A percentile compares a stretch with the other conserved stretches of the same genome.
phyloP scores from a whole-genome alignment of 108 stramenopile species.

The Pseudonitzschia multiseries region DNA sequence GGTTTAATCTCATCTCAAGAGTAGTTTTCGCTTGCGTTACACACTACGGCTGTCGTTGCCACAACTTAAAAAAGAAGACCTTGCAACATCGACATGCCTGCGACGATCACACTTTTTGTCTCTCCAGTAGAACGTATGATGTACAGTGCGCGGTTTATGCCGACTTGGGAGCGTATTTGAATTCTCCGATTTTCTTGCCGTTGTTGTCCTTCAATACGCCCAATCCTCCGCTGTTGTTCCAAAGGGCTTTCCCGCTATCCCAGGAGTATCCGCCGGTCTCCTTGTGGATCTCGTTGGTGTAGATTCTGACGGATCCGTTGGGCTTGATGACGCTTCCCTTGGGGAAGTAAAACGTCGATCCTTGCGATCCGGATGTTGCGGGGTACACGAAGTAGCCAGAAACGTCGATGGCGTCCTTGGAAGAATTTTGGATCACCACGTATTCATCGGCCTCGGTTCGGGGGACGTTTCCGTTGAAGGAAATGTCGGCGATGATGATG shows the following conservation, averaged over 20 bases:
- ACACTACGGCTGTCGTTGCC: no score
- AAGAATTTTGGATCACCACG: slow-evolving; percentile 31
- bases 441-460: slow-evolving; percentile 40
- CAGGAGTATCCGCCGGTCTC: slow-evolving; percentile 41
- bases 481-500: slow-evolving; percentile 27
- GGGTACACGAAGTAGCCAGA: slow-evolving; percentile 40
- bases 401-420: slow-evolving; percentile 28
- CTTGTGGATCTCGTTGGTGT: slow-evolving; percentile 48
- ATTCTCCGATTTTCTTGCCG: slow-evolving; percentile 38
- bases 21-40: no score
- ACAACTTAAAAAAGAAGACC: no score
- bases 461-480: slow-evolving; percentile 34
- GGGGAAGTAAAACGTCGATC: slow-evolving; percentile 41
- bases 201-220: slow-evolving; percentile 34
- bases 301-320: slow-evolving; percentile 25
- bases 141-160: background rate
- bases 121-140: no score
- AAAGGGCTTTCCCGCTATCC: slow-evolving; percentile 34
- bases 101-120: no score
- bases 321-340: slow-evolving; percentile 22
- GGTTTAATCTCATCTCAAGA: no score
- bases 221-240: slow-evolving; percentile 42
- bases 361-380: slow-evolving; percentile 33
- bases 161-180: slow-evolving; percentile 25
- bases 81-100: no score